Base-by-base conservation (phyloP, 768 basidiomycete species). In the Albatrellus ellisii region DNA sequence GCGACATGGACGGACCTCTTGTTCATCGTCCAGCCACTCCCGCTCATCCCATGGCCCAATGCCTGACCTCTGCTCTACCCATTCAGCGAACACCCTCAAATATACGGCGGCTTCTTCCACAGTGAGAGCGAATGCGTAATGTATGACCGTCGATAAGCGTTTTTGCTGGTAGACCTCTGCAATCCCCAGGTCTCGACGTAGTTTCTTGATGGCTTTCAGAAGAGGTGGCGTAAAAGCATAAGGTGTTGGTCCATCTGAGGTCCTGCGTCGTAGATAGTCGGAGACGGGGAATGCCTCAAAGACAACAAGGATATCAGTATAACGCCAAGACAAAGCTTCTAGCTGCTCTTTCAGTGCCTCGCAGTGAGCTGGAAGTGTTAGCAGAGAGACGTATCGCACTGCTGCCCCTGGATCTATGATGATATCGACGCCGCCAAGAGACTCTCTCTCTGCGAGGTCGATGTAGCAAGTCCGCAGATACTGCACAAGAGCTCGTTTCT, bases 141-240 rank as follows among this genome's bases (percentile, higher is more conserved):
- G 56, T 7, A 86, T 57, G 4, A 41, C 46, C 15, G 73, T 70
- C 0, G 46, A 58, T 12, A 53, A 39, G 12, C 67, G 51, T 54
- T 77, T 78, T 33, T 64, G 65, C 34, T 66, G 66, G 48, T 65
- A 77, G 1, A 69, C 81, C 46, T 79, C 78, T 0, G 72, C 65
- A 12, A 89, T 73, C 18, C 58, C 66, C 18, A 87, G 39, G 47
- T 75, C 72, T 41, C 85, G 63, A 43, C 73, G 62, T 24, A 89
- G 68, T 54, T 72, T 80, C 57, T 72, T 77, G 51, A 87, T 61
- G 0, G 80, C 75, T 48, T 79, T 85, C 43, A 82, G 50, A 28
- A 81, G 68, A 0, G 80, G 77, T 2, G 75, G 73, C 0, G 79
- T 72, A 52, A 78, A 84, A 0, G 76, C 71, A 41, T 66, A 57